phyloP scores from a whole-genome alignment of 768 basidiomycete genomes.

The Tremella fuciformis region DNA sequence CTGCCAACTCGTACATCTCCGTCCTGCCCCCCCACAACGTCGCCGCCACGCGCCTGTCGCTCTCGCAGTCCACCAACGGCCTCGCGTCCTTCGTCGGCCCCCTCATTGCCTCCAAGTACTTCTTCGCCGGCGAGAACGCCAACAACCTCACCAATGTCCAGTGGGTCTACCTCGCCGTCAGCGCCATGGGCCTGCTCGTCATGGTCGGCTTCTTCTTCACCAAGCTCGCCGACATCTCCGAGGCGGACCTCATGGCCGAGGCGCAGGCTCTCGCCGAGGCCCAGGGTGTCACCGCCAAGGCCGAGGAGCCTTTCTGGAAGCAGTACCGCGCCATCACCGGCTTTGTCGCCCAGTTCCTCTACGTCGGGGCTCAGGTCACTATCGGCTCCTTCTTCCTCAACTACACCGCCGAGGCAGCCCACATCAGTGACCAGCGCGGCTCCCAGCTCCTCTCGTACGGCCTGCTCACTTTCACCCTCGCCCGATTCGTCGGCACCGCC shows the following conservation, averaged over 20 bases:
- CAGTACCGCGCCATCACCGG: constrained; percentile 71
- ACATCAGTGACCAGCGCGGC: constrained; percentile 58
- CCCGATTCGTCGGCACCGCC: constrained; percentile 61
- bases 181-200: constrained; percentile 60
- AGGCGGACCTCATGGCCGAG: constrained; percentile 60
- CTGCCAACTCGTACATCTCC: constrained; percentile 76
- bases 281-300: constrained; percentile 50
- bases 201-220: constrained; percentile 70
- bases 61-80: constrained; percentile 76
- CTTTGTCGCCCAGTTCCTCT: constrained; percentile 69
- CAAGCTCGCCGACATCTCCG: constrained; percentile 67
- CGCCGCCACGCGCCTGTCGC: constrained; percentile 71
- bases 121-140: constrained; percentile 66
- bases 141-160: constrained; percentile 63
- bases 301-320: constrained; percentile 61
- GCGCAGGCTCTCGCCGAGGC: constrained; percentile 48
- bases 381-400: constrained; percentile 62
- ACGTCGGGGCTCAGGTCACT: constrained; percentile 51
- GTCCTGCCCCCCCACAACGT: constrained; percentile 59
- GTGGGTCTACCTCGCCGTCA: constrained; percentile 54
- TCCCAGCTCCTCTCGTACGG: constrained; percentile 70
- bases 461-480: constrained; percentile 58
- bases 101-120: constrained; percentile 71
- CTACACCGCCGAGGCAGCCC: constrained; percentile 63
- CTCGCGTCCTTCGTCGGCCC: constrained; percentile 68